Conservation (phyloP, 192 early-diverging fungal genomes). For the Borealophlyctis nickersoniae region DNA sequence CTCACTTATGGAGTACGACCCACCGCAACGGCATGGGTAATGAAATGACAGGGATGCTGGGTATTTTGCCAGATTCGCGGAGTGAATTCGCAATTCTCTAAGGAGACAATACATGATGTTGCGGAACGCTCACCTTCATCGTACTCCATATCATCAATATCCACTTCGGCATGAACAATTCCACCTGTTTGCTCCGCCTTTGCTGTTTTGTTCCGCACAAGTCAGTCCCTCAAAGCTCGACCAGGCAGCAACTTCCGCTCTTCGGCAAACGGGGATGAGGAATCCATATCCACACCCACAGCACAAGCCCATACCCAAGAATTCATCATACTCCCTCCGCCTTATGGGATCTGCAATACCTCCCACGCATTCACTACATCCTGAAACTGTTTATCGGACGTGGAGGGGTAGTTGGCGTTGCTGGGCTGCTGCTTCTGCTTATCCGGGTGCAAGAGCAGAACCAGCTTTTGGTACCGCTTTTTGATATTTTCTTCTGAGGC, state of each 20-base stretch:
- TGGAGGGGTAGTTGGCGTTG: not conserved
- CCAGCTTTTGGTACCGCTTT: constrained; percentile 50
- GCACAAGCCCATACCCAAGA: too few species aligned
- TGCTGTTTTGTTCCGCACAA: too few species aligned
- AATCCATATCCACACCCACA: too few species aligned
- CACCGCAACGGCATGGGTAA: constrained; percentile 10
- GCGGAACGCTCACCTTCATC: constrained; percentile 37
- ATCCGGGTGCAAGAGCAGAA: constrained; percentile 57
- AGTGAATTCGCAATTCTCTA: not conserved
- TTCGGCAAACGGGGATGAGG: too few species aligned
- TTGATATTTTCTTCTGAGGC: constrained; percentile 50
- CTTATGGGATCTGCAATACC: not conserved
- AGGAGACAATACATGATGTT: not conserved
- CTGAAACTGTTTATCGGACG: not conserved
- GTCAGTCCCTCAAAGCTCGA: too few species aligned
- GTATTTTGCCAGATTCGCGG: too few species aligned
- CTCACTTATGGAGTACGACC: constrained; percentile 1
- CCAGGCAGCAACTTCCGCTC: too few species aligned
- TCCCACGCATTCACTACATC: constrained; percentile 1
- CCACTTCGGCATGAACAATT: constrained; percentile 71
- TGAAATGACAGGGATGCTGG: not conserved
- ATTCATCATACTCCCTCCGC: not conserved
- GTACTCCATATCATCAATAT: constrained; percentile 80
- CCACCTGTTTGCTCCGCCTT: too few species aligned
- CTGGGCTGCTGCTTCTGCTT: too few species aligned